Evolutionary conservation across 2,329 filamentous ascomycete genomes (phyloP).

Genomic region (Cyclaneusma minus): DNA sequence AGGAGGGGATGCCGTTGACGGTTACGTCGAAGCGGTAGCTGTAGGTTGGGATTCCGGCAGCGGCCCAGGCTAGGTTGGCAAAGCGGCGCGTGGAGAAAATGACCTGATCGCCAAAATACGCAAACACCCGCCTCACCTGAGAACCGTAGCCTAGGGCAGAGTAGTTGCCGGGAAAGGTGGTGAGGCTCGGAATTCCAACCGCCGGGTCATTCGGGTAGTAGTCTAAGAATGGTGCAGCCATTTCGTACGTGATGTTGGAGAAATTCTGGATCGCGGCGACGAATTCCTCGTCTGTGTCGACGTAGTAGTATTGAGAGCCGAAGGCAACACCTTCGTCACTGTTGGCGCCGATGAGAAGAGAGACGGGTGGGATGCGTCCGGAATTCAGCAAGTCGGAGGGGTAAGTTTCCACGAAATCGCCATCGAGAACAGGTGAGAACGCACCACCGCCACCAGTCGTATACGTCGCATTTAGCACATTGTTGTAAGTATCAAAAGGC

Average conservation of each 20-base stretch:
- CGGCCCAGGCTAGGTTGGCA: slow-evolving; percentile 35
- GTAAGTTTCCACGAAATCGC: slow-evolving; percentile 36
- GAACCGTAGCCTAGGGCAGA: slow-evolving; percentile 19
- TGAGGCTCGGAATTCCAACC: slow-evolving; percentile 28
- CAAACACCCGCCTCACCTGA: slow-evolving; percentile 36
- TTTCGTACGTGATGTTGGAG: slow-evolving; percentile 13
- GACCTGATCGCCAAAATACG: slow-evolving; percentile 35
- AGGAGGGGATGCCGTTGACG: slow-evolving; percentile 25
- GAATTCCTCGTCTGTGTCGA: slow-evolving; percentile 40
- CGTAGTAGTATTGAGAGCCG: slow-evolving; percentile 28
- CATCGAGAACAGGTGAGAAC: slow-evolving; percentile 33
- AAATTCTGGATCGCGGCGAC: slow-evolving; percentile 2
- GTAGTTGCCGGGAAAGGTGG: slow-evolving; percentile 9
- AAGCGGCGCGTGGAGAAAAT: slow-evolving; percentile 40
- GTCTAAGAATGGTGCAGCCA: slow-evolving; percentile 22
- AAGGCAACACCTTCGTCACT: slow-evolving; percentile 49
- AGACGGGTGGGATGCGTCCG: slow-evolving; percentile 47
- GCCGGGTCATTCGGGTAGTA: slow-evolving; percentile 35
- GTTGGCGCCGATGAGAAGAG: slow-evolving; percentile 47
- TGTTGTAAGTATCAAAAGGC: slow-evolving; percentile 25
- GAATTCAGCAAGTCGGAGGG: slow-evolving; percentile 35
- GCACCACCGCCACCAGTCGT: slow-evolving; percentile 16
- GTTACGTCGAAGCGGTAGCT: slow-evolving; percentile 47
- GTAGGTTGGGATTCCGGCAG: slow-evolving; percentile 32
- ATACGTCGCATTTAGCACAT: slow-evolving; percentile 23